phyloP scores from a whole-genome alignment of 305 asterid species.

The Withania somnifera region DNA sequence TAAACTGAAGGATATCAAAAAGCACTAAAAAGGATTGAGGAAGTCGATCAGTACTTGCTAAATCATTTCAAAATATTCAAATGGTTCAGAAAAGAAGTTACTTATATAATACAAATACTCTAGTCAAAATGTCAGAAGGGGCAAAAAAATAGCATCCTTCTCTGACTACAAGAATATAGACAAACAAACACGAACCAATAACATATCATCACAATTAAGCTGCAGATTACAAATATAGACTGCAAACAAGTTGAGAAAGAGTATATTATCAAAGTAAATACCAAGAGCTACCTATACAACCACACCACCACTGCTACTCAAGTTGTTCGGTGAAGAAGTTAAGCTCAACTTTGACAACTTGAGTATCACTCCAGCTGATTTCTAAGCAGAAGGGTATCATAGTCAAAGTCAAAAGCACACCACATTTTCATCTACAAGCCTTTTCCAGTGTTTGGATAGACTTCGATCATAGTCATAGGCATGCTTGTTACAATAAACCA shows the following conservation, averaged over 20 bases:
- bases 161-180: slow-evolving; percentile 43
- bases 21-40: too few relatives aligned
- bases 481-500: slow-evolving; percentile 66
- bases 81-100: not conserved
- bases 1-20: too few relatives aligned
- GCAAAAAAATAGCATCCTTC: not conserved
- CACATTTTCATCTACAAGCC: slow-evolving; percentile 22
- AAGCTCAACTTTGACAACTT: slow-evolving; percentile 55
- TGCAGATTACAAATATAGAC: slow-evolving; percentile 73
- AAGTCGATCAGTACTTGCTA: too few relatives aligned
- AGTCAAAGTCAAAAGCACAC: slow-evolving; percentile 80
- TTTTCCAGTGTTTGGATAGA: slow-evolving; percentile 19
- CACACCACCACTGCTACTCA: slow-evolving; percentile 48
- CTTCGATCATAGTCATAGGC: slow-evolving; percentile 30
- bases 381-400: slow-evolving; percentile 41
- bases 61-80: not conserved
- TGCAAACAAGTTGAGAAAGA: slow-evolving; percentile 39
- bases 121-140: not conserved
- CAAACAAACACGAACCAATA: slow-evolving; percentile 57
- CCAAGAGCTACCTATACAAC: slow-evolving; percentile 63
- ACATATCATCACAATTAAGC: slow-evolving; percentile 61
- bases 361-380: slow-evolving; percentile 25
- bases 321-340: slow-evolving; percentile 44
- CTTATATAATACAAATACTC: not conserved
- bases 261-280: slow-evolving; percentile 31